These are phyloP conservation scores for Acrodontium crateriforme DNA, from an alignment of 2,329 filamentous ascomycete species.

Conservation along the genomic window DNA sequence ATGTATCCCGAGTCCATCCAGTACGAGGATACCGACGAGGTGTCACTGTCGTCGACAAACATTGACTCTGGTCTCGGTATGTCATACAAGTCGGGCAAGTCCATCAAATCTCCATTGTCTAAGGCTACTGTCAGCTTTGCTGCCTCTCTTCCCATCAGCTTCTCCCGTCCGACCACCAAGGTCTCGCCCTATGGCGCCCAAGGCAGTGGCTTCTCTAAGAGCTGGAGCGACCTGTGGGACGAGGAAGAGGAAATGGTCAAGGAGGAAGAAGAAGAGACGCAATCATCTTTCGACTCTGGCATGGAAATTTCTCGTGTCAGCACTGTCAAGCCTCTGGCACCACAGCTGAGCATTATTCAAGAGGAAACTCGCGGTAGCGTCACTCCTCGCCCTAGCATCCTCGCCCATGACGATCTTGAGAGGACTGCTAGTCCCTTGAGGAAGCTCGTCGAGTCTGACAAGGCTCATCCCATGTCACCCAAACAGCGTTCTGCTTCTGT, in stretches of 20 bases:
- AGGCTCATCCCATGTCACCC: slow-evolving; percentile 38
- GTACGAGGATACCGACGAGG: slow-evolving; percentile 63
- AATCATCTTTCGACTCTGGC: slow-evolving; percentile 23
- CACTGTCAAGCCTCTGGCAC: slow-evolving; percentile 45
- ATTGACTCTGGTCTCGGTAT: slow-evolving; percentile 68
- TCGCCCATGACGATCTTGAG: slow-evolving; percentile 36
- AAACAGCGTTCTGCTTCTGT: slow-evolving; percentile 40
- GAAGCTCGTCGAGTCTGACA: slow-evolving; percentile 21
- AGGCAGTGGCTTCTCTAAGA: slow-evolving; percentile 63
- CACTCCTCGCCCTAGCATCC: slow-evolving; percentile 38
- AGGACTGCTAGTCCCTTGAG: slow-evolving; percentile 15
- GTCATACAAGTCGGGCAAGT: slow-evolving; percentile 58
- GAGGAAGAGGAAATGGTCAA: slow-evolving; percentile 69
- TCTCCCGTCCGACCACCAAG: slow-evolving; percentile 46
- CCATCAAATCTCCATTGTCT: slow-evolving; percentile 12
- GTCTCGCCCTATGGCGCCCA: slow-evolving; percentile 30
- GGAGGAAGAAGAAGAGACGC: slow-evolving; percentile 50
- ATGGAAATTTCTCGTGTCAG: slow-evolving; percentile 24
- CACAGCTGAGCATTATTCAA: slow-evolving; percentile 26
- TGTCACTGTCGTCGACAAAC: slow-evolving; percentile 71
- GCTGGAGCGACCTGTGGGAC: slow-evolving; percentile 98
- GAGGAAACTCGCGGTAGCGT: slow-evolving; percentile 34
- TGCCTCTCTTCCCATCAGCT: slow-evolving; percentile 57
- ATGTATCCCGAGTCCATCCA: slow-evolving; percentile 75
- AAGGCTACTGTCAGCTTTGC: slow-evolving; percentile 41